Evolutionary conservation across 2,329 filamentous ascomycete species (phyloP), one percentile per base, ranked within the genome.

Genomic region (Hypoxylon sp.): DNA sequence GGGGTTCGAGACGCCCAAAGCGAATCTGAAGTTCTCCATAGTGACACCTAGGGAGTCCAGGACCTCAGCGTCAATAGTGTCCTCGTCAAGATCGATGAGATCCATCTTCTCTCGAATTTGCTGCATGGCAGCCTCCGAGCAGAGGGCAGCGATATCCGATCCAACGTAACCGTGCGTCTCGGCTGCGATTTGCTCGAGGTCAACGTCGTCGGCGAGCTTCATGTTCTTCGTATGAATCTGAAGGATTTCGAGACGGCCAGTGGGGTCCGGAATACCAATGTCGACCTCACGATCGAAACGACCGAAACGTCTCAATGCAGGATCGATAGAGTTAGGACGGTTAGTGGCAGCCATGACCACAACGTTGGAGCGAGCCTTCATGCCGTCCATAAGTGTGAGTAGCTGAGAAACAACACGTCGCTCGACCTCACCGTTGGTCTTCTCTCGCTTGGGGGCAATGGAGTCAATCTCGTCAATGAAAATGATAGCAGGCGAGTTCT

Each of bases 31-130:
- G 88, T 99, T 99, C 82, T 99, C 96, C 93, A 98, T 98, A 67
- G 96, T 99, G 50, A 99, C 96, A 79, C 96, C 96, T 48, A 99
- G 89, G 46, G 96, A 98, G 82, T 99, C 96, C 57, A 99, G 88
- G 54, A 99, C 96, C 84, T 99, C 96, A 28, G 96, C 96, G 75
- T 99, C 96, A 69, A 99, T 99, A 67, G 96, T 99, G 77, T 99
- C 96, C 83, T 99, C 96, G 71, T 99, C 96, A 32, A 99, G 87
- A 81, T 99, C 96, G 73, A 99, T 99, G 70, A 99, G 88, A 78
- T 99, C 96, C 96, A 99, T 99, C 91, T 99, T 99, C 84, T 99
- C 96, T 84, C 96, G 95, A 81, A 99, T 99, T 84, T 99, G 96
- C 81, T 99, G 96, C 96, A 99, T 99, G 70, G 96, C 96, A 78